Base-by-base conservation (phyloP, 306 rosid species). In the Glycyrrhiza uralensis region DNA sequence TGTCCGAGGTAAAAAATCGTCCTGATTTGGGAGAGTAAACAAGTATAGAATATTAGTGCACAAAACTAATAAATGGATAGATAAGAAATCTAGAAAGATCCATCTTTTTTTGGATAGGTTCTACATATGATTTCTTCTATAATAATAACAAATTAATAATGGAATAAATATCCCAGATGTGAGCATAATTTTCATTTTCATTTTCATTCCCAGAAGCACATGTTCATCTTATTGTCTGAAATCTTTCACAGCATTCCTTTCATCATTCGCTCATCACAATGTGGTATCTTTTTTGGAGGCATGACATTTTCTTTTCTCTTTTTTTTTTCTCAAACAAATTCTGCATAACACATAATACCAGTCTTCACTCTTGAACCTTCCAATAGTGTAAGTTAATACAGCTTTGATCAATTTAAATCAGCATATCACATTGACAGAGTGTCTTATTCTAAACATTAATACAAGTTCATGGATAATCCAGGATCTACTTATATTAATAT, bases 1-100 rank as follows among this genome's bases (percentile, higher is more conserved):
- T 69, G 96, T 88, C 74, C 99, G 88, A 4, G 99, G 97, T 81
- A 91, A 84, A 87, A 94, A 91, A 82, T 94, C 99, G 23, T 94
- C 97, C 99, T 91, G 91, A 46, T 71, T 68, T 51, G 20, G 49
- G 44, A 42, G 17, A 72, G 56, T 44, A 63, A 76, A 45, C 66
- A 44, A 20, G 32, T 54, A 57, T 28, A 76, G 59, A 63, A 67
- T 11, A 63, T 56, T 49, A 83, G 82, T 15, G 3, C 17, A 61
- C 4, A 70, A 66, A 52, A 59, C 75, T 74, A 61, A 23, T 52
- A 64, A 76, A 72, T 17, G 38, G 22, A 56, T 26, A 75, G 60
- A 51, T 57, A 68, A 14, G 30, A 76, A 55, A 69, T 42, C 2
- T 45, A 46, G 58, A 46, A 54, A 10, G 11, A 5, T 1, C 6